phyloP scores from a whole-genome alignment of 116 monocot genomes.

The Trichopus zeylanicus region DNA sequence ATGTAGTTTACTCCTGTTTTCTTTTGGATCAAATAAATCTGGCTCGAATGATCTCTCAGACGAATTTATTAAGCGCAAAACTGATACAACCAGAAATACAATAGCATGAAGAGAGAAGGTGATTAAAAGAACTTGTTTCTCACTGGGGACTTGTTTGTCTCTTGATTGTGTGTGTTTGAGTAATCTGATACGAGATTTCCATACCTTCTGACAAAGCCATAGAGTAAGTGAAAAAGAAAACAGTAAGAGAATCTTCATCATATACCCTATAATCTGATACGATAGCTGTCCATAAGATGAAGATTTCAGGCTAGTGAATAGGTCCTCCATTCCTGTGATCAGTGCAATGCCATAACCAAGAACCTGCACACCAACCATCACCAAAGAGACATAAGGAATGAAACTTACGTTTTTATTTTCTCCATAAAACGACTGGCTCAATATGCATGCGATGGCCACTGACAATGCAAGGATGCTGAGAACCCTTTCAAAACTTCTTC shows the following conservation, averaged over 20 bases:
- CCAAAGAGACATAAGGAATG: conserved; percentile 37
- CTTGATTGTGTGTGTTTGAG: conserved; percentile 29
- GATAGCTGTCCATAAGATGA: conserved; percentile 12
- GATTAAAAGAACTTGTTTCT: conserved; percentile 33
- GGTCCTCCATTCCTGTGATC: conserved; percentile 41
- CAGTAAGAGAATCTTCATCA: conserved; percentile 49
- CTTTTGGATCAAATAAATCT: conserved; percentile 23
- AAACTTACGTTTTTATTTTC: conserved; percentile 5
- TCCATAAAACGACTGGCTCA: conserved; percentile 41
- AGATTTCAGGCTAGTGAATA: conserved; percentile 27
- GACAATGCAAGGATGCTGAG: conserved; percentile 33
- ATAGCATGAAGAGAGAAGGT: conserved; percentile 20
- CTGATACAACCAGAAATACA: conserved; percentile 30
- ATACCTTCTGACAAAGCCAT: conserved; percentile 50
- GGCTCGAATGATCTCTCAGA: conserved; percentile 14
- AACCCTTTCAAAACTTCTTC: conserved; percentile 38
- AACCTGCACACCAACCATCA: conserved; percentile 57
- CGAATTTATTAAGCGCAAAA: conserved; percentile 16
- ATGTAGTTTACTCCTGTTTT: conserved; percentile 16
- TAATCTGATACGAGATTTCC: conserved; percentile 49
- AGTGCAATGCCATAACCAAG: conserved; percentile 55
- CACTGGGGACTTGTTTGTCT: conserved; percentile 39
- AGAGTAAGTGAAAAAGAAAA: conserved; percentile 44
- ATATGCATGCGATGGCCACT: conserved; percentile 26
- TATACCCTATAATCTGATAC: conserved; percentile 25